Percentiles rank a stretch among this genome's conserved stretches.
Evolutionary conservation across 495 filamentous ascomycete genomes (phyloP).

Genomic region (Aspergillus sclerotioniger): DNA sequence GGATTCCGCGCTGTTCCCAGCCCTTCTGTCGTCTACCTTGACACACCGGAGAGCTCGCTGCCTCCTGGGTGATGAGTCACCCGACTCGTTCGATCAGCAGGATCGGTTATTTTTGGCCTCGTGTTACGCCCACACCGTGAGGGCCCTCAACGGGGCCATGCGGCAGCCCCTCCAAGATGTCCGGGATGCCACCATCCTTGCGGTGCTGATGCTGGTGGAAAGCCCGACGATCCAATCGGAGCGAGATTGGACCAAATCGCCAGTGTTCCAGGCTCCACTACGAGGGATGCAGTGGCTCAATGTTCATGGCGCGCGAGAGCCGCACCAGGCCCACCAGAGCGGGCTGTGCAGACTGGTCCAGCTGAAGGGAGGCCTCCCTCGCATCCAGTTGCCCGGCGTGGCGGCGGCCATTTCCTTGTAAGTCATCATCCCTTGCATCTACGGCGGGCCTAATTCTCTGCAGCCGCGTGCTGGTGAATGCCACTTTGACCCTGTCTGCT

Average conservation of each 20-base stretch:
- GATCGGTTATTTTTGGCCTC: neutral
- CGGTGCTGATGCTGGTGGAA: constrained; percentile 6
- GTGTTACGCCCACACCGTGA: neutral
- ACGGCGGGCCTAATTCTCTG: neutral
- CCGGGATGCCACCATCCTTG: neutral
- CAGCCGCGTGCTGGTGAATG: constrained; percentile 6
- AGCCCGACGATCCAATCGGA: neutral
- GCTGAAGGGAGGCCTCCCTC: constrained; percentile 7
- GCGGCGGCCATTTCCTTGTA: constrained; percentile 11
- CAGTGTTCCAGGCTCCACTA: constrained; percentile 2
- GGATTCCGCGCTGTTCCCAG: constrained; percentile 3
- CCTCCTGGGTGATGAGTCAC: neutral
- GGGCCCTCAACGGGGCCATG: neutral
- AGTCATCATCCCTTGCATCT: neutral
- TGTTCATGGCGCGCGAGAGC: constrained; percentile 8
- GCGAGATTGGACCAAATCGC: neutral
- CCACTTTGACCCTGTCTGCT: constrained; percentile 3
- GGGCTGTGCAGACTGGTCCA: constrained; percentile 6
- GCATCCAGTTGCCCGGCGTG: constrained; percentile 4
- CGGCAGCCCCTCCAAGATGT: neutral
- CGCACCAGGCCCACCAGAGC: constrained; percentile 5
- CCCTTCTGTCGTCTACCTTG: constrained; percentile 6
- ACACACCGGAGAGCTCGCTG: constrained; percentile 2
- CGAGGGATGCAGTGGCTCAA: constrained; percentile 10
- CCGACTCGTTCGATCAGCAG: neutral